Evolutionary conservation across 805 yeast genomes (phyloP), one percentile per base, ranked within the genome.

Genomic region (Ogataea chonburiensis): DNA sequence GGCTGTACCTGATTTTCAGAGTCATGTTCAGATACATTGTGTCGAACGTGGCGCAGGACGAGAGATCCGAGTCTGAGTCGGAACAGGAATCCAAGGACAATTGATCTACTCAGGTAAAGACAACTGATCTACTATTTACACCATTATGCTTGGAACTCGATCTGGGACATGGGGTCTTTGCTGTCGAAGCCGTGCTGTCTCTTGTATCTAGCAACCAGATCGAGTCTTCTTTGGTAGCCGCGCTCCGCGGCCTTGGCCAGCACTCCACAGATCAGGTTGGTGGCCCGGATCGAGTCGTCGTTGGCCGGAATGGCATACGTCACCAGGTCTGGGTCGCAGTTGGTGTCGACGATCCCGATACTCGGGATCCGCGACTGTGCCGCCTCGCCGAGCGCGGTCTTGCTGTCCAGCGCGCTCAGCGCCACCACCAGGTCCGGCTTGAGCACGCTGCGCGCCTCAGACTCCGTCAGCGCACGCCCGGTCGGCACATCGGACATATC

Each of bases 271-370:
- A 93, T 73, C 47, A 93, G 68, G 46, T 86, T 81, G 7, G 83
- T 78, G 6, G 95, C 75, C 60, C 98, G 76, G 40, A 78, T 66
- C 6, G 95, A 82, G 59, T 89, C 97, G 60, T 93, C 98, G 58
- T 93, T 93, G 45, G 95, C 95, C 12, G 98, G 98, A 48, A 93
- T 85, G 34, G 98, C 95, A 56, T 93, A 93, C 2, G 96, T 87
- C 36, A 91, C 85, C 49, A 83, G 66, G 11, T 85, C 75, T 7
- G 97, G 95, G 57, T 93, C 96, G 58, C 84, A 79, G 62, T 93
- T 91, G 15, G 98, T 89, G 64, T 93, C 98, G 45, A 93, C 79
- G 40, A 93, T 74, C 18, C 96, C 98, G 51, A 93, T 79, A 0
- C 97, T 88, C 40, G 98, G 98, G 20, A 93, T 76, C 58, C 95